phyloP scores from a whole-genome alignment of 371 early-diverging fungal genomes.

The Apophysomyces elegans region DNA sequence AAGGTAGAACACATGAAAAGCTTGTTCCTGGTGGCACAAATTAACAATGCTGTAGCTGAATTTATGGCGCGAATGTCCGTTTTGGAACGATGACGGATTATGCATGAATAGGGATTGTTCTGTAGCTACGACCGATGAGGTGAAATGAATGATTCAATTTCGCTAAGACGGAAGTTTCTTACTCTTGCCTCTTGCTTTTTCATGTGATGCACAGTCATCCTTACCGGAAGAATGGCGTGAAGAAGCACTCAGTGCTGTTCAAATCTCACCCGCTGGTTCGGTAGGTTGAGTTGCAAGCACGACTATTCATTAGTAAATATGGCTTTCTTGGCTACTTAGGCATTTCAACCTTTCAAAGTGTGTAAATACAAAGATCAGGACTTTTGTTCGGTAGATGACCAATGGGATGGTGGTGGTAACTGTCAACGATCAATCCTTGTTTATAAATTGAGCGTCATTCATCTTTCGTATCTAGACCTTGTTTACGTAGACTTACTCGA shows the following conservation, averaged over 20 bases:
- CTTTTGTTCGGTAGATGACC: conserved; percentile 91
- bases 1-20: conserved; percentile 56
- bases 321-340: conserved; percentile 20
- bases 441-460: background rate
- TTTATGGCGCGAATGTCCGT: conserved; percentile 89
- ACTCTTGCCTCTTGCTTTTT: background rate
- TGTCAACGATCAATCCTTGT: background rate
- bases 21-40: background rate
- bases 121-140: conserved; percentile 82
- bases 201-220: conserved; percentile 21
- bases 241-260: conserved; percentile 58
- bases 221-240: conserved; percentile 59
- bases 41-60: conserved; percentile 64
- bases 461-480: conserved; percentile 57
- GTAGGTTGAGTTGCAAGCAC: conserved; percentile 29
- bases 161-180: background rate
- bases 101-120: conserved; percentile 90
- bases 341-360: conserved; percentile 54
- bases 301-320: too few species aligned
- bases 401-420: conserved; percentile 53
- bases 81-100: conserved; percentile 85
- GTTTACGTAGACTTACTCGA: conserved; percentile 86
- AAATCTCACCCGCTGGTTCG: conserved; percentile 52
- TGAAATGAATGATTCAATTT: conserved; percentile 24
- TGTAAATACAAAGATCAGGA: conserved; percentile 81